Conservation (phyloP, 2,329 filamentous ascomycete species). For the Monilinia polystroma region DNA sequence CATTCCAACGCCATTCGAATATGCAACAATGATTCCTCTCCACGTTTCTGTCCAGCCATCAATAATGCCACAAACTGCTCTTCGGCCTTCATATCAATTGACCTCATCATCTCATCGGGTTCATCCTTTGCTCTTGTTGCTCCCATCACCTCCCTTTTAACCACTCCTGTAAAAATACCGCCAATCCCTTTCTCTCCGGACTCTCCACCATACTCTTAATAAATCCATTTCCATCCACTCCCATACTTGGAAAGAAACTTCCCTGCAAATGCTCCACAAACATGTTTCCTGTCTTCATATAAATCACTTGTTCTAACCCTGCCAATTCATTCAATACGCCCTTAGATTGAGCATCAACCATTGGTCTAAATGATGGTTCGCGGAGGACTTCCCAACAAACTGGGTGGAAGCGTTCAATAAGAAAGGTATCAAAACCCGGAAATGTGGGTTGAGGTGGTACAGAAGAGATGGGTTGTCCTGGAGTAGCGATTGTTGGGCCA, state of each 20-base stretch:
- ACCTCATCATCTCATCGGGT: not conserved
- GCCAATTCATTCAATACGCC: constrained; percentile 88
- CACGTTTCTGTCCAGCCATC: not conserved
- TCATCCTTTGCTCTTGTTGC: not conserved
- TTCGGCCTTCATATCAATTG: not conserved
- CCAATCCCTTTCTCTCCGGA: constrained; percentile 60
- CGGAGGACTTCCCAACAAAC: constrained; percentile 87
- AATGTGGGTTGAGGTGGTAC: constrained; percentile 58
- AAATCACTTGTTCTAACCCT: constrained; percentile 81
- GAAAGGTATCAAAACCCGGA: constrained; percentile 88
- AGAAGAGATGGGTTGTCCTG: constrained; percentile 51
- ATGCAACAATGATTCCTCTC: constrained; percentile 19
- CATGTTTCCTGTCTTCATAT: constrained; percentile 80
- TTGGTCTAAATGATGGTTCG: constrained; percentile 74
- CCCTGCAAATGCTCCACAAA: constrained; percentile 71
- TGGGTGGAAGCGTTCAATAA: constrained; percentile 84
- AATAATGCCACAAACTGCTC: not conserved
- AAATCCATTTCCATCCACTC: constrained; percentile 61
- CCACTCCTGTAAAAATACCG: constrained; percentile 61
- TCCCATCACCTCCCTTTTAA: constrained; percentile 44
- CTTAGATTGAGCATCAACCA: constrained; percentile 79
- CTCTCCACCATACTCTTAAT: constrained; percentile 58
- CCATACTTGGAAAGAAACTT: constrained; percentile 63
- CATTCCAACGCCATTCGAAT: constrained; percentile 19
- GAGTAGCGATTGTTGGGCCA: constrained; percentile 70